These are phyloP conservation scores for Phytophthora sp. DNA, from an alignment of 352 stramenopile genomes.

Conservation along the genomic window DNA sequence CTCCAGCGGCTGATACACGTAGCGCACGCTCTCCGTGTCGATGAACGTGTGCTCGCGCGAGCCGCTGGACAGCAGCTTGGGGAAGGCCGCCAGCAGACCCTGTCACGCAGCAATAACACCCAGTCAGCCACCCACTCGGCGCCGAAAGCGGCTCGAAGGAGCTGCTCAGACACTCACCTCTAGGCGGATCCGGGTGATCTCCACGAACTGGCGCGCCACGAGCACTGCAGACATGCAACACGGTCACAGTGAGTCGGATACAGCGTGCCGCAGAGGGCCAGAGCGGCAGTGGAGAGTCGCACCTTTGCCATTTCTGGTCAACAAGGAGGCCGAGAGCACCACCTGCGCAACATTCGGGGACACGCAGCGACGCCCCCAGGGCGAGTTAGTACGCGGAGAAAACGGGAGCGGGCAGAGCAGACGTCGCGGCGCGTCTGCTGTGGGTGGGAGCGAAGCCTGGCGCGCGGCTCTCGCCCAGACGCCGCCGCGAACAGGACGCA, in stretches of 20 bases:
- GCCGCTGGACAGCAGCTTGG: slow-evolving; percentile 96
- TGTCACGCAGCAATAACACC: slow-evolving; percentile 16
- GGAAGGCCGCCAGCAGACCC: slow-evolving; percentile 98
- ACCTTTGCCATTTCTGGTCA: slow-evolving; percentile 95
- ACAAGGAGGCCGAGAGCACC: slow-evolving; percentile 95
- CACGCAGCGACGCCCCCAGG: slow-evolving; percentile 21
- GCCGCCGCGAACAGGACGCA: background rate
- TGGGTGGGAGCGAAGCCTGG: no score
- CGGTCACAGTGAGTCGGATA: slow-evolving; percentile 5
- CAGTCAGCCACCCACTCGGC: background rate
- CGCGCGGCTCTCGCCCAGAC: no score
- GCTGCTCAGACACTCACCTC: slow-evolving; percentile 72
- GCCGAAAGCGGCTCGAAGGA: background rate
- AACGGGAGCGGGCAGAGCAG: background rate
- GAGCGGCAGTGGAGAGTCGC: slow-evolving; percentile 18
- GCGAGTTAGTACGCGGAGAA: slow-evolving; percentile 9
- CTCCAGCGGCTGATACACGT: slow-evolving; percentile 99
- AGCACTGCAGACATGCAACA: slow-evolving; percentile 69
- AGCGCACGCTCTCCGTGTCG: slow-evolving; percentile 98
- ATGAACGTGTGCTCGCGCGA: slow-evolving; percentile 98
- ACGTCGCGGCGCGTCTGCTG: background rate
- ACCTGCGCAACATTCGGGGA: slow-evolving; percentile 66
- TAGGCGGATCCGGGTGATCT: slow-evolving; percentile 98
- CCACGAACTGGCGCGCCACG: slow-evolving; percentile 98
- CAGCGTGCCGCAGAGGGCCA: background rate